A percentile compares a stretch with the other conserved stretches of the same genome.
Conservation (phyloP, 176 grass and related monocot species). For the Musa beccarii region DNA sequence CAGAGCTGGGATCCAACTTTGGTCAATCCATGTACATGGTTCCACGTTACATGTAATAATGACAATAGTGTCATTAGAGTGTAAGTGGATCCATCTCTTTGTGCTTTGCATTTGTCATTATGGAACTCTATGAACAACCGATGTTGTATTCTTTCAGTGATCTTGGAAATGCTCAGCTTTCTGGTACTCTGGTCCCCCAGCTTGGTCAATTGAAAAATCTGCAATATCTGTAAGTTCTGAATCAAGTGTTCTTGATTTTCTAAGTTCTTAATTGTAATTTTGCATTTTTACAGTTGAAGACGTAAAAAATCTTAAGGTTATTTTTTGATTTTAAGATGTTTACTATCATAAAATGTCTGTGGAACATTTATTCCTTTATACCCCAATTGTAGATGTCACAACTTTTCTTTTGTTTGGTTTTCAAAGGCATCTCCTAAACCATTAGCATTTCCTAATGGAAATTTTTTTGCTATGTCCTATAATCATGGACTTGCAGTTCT, state of each 20-base stretch:
- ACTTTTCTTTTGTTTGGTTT: no score
- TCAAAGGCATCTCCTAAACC: no score
- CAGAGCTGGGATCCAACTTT: constrained; percentile 97
- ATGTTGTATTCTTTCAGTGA: constrained; percentile 39
- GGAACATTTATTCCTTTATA: no score
- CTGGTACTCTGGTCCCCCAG: constrained; percentile 75
- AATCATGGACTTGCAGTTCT: no score
- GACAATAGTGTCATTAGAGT: constrained; percentile 99
- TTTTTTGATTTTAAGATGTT: no score
- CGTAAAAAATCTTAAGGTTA: no score
- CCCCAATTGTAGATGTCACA: no score
- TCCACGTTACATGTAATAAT: constrained; percentile 96
- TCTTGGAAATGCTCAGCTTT: constrained; percentile 92
- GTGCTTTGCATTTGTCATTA: constrained; percentile 1
- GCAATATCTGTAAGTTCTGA: constrained; percentile 80
- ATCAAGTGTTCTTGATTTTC: neutral
- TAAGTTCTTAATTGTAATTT: no score
- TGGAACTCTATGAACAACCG: neutral
- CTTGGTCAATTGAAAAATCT: constrained; percentile 95
- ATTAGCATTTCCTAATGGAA: no score
- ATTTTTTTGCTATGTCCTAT: no score
- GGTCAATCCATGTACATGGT: constrained; percentile 96
- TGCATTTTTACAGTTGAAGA: no score
- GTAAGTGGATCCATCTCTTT: constrained; percentile 41
- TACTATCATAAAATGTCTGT: no score